phyloP scores from a whole-genome alignment of 805 yeast species.

The Candida michaelii region DNA sequence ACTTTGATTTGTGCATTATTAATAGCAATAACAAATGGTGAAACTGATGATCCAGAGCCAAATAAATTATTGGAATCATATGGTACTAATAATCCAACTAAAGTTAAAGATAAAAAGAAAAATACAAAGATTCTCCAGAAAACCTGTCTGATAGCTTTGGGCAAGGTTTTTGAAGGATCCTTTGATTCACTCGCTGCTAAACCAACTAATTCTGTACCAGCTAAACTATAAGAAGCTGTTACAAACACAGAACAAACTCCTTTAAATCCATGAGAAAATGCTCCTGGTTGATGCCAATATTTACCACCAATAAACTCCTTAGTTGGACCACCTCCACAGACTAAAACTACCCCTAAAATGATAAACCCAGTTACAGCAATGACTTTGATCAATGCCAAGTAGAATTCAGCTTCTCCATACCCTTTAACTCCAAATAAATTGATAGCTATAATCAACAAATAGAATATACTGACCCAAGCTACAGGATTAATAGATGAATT shows the following conservation, averaged over 20 bases:
- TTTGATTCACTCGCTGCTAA: conserved; percentile 40
- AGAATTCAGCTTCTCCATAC: conserved; percentile 38
- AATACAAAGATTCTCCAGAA: conserved; percentile 44
- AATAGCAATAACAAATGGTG: conserved; percentile 77
- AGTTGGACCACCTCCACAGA: conserved; percentile 40
- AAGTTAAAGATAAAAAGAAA: conserved; percentile 32
- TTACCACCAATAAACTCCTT: conserved; percentile 35
- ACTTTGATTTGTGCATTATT: conserved; percentile 59
- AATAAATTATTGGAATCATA: conserved; percentile 48
- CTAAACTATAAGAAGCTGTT: conserved; percentile 37
- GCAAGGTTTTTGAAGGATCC: conserved; percentile 39
- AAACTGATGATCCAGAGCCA: conserved; percentile 51
- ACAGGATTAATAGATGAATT: conserved; percentile 33
- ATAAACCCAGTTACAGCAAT: conserved; percentile 38
- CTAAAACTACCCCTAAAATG: conserved; percentile 34
- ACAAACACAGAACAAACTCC: conserved; percentile 39
- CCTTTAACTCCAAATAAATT: conserved; percentile 39
- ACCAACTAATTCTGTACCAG: conserved; percentile 40
- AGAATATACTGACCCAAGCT: conserved; percentile 38
- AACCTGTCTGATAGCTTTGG: conserved; percentile 43
- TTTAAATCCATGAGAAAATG: conserved; percentile 39
- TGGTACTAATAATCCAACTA: conserved; percentile 48
- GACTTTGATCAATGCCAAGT: conserved; percentile 30
- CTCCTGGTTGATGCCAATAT: conserved; percentile 32
- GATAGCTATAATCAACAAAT: conserved; percentile 26